Evolutionary conservation across 169 alveolate species (phyloP), one percentile per base, ranked within the genome.

Genomic region (Plasmodium vivax): DNA sequence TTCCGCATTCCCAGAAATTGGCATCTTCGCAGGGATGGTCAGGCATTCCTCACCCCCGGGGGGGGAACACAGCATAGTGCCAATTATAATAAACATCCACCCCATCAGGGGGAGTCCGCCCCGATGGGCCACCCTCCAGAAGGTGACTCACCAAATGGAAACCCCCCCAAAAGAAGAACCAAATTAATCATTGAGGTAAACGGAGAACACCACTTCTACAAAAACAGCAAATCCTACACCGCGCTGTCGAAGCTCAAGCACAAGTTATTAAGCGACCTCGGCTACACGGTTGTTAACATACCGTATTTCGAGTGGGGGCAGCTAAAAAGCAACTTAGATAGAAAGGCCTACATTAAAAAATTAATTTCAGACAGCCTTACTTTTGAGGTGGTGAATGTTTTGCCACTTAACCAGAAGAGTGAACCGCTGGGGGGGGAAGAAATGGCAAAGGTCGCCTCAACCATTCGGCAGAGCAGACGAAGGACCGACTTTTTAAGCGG

Each of bases 171-270:
- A 47, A 51, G 81, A 32, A 19, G n/a, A 32, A 79, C 41, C 5
- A 87, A 87, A 87, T 9, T 87, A 34, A 87, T 87, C 30, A 97
- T 98, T 16, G 99, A 98, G 81, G 99, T 98, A 56, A 98, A 98
- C 74, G 99, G 99, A 43, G 98, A 98, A 14, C 94, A 98, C 45
- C 99, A 98, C 90, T 98, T 98, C 85, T 98, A 98, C 71, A 98
- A 98, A 68, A 97, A 97, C 94, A 97, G 97, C 47, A 95, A 97
- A 9, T 94, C 96, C 30, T 96, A 98, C 95, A 96, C 97, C 23
- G 96, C 98, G 6, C 95, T 96, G 47, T 97, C 98, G 32, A 98
- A 98, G 94, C 90, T 98, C 92, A 98, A 98, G 94, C 99, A 98
- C 94, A 95, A 98, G n/a, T 96, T 98, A 16, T 90, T 98, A 84